These are phyloP conservation scores for Gnaphalium uliginosum DNA, from an alignment of 129 eudicot species.

Conservation along the genomic window DNA sequence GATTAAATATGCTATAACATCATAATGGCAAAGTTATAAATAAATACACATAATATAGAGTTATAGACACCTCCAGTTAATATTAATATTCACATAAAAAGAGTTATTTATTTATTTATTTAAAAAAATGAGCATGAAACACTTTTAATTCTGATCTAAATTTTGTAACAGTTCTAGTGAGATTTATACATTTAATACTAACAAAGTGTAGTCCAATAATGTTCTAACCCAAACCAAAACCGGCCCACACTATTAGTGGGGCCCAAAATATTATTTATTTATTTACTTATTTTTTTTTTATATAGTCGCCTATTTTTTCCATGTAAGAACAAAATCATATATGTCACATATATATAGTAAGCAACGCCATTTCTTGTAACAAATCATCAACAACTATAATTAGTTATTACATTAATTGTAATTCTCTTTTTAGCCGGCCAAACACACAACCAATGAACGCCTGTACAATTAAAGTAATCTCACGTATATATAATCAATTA, in stretches of 20 bases:
- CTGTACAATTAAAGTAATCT: slow-evolving; percentile 22
- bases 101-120: too few relatives aligned
- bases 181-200: too few relatives aligned
- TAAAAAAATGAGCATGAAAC: too few relatives aligned
- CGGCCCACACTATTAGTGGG: background rate
- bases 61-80: too few relatives aligned
- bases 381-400: slow-evolving; percentile 32
- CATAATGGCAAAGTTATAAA: too few relatives aligned
- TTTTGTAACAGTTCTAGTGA: too few relatives aligned
- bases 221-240: background rate
- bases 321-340: slow-evolving; percentile 21
- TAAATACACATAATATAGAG: too few relatives aligned
- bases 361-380: slow-evolving; percentile 37
- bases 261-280: background rate
- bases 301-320: slow-evolving; percentile 8
- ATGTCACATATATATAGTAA: slow-evolving; percentile 21
- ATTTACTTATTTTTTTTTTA: background rate
- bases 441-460: slow-evolving; percentile 28
- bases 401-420: background rate
- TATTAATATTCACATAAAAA: too few relatives aligned
- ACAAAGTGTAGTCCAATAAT: background rate
- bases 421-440: slow-evolving; percentile 35
- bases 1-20: too few relatives aligned
- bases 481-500: slow-evolving; percentile 27
- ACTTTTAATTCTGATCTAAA: too few relatives aligned